Evolutionary conservation across 2,329 filamentous ascomycete species (phyloP).

Genomic region (Phoma sp.): DNA sequence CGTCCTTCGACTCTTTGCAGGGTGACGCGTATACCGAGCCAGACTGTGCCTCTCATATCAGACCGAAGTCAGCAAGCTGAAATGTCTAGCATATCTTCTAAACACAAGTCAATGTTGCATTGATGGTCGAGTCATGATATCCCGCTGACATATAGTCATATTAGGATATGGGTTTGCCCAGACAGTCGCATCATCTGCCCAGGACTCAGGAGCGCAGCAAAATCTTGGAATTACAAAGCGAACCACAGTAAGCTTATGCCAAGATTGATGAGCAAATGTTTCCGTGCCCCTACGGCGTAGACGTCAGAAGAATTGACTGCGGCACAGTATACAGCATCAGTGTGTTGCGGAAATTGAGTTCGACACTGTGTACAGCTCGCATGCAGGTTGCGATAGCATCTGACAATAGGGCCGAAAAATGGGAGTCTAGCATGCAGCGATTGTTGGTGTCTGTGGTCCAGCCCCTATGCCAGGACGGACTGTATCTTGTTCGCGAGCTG

Average conservation of each 20-base stretch:
- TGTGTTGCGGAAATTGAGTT: constrained; percentile 2
- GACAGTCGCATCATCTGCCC: neutral
- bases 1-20: neutral
- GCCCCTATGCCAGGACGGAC: too few relatives aligned
- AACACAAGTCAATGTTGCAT: neutral
- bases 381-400: neutral
- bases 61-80: neutral
- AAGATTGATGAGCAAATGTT: neutral
- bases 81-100: neutral
- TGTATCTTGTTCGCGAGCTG: too few relatives aligned
- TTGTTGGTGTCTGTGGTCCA: neutral
- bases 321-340: constrained; percentile 3
- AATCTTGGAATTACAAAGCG: neutral
- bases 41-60: neutral
- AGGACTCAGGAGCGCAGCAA: neutral
- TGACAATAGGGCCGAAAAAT: too few relatives aligned
- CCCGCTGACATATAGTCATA: neutral
- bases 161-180: neutral
- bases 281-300: constrained; percentile 7
- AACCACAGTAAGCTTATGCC: constrained; percentile 1
- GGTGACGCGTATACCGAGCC: neutral
- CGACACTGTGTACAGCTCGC: neutral
- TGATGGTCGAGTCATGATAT: neutral
- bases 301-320: constrained; percentile 1
- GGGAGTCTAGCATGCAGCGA: neutral